Percentiles rank a stretch among this genome's conserved stretches.
Evolutionary conservation across 768 basidiomycete species (phyloP).

Genomic region (Mycena epipterygia): DNA sequence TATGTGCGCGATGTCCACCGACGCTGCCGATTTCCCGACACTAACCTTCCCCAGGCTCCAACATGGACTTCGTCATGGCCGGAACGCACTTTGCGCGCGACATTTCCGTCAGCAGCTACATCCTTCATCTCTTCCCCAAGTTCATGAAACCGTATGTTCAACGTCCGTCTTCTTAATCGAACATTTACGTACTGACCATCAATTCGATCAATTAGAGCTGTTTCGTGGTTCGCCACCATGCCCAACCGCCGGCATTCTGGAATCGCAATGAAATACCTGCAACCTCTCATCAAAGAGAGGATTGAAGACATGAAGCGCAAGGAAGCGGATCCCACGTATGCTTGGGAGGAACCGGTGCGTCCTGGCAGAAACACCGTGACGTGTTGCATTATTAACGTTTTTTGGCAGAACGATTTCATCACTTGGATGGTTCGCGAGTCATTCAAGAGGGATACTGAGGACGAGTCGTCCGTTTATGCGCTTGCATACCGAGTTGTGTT

Average conservation of each 20-base stretch:
- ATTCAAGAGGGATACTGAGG: slow-evolving; percentile 29
- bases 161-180: not conserved
- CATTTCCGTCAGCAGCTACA: slow-evolving; percentile 28
- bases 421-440: slow-evolving; percentile 39
- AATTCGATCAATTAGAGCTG: slow-evolving; percentile 4
- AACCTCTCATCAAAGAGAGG: slow-evolving; percentile 24
- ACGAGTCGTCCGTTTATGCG: slow-evolving; percentile 27
- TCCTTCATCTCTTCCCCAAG: slow-evolving; percentile 32
- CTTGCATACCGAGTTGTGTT: slow-evolving; percentile 33
- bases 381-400: not conserved
- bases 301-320: slow-evolving; percentile 29
- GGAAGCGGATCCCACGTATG: slow-evolving; percentile 21
- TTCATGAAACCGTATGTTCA: slow-evolving; percentile 31
- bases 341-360: slow-evolving; percentile 30
- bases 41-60: not conserved
- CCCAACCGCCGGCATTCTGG: slow-evolving; percentile 32
- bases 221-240: slow-evolving; percentile 32
- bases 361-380: not conserved
- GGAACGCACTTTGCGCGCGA: slow-evolving; percentile 27
- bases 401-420: slow-evolving; percentile 31
- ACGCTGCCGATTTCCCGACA: too few species aligned
- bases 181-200: not conserved
- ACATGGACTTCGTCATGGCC: slow-evolving; percentile 31
- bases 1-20: slow-evolving; percentile 15
- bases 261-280: slow-evolving; percentile 27